Evolutionary conservation across 2,329 filamentous ascomycete species (phyloP), one percentile per base, ranked within the genome.

Genomic region (Penicillium nordicum): DNA sequence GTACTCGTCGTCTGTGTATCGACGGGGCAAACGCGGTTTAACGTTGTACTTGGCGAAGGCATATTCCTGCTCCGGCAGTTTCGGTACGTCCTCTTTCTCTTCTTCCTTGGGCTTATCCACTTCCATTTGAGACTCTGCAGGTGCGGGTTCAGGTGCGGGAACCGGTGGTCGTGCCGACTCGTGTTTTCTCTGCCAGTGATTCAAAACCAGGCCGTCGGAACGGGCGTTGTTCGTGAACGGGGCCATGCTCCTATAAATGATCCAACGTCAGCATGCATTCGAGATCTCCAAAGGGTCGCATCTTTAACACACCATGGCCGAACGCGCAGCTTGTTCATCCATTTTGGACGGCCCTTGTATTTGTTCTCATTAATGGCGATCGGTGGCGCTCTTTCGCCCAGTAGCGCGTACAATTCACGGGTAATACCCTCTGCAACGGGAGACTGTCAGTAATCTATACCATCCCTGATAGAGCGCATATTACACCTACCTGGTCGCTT

Each of bases 21-120:
- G 67, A 58, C 86, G 82, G 0, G 92, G 90, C 36, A 92, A 81
- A 4, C 88, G 82, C 14, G 93, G 84, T 62, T 88, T 83, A 53
- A 96, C 86, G 70, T 97, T 95, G 80, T 89, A 97, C 70, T 93
- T 96, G 46, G 90, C 85, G 74, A 94, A 97, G 2, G 79, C 69
- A 59, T 82, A 83, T 60, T 79, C 78, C 43, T 78, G 73, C 60
- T 81, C 78, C 47, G 61, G 57, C 11, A 67, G 59, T 37, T 72
- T 69, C 1, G 67, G 59, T 4, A 67, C 55, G 7, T 72, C 67
- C 65, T 69, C 60, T 14, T 71, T 66, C 63, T 67, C 64, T 65
- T 75, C 63, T 43, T 74, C 72, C n/a, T 69, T 66, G n/a, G 74
- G 73, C 36, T 70, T 70, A 48, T 76, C 71, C 46, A 66, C 65